Evolutionary conservation across 768 basidiomycete species (phyloP).

Genomic region (Auriculariales sp.): DNA sequence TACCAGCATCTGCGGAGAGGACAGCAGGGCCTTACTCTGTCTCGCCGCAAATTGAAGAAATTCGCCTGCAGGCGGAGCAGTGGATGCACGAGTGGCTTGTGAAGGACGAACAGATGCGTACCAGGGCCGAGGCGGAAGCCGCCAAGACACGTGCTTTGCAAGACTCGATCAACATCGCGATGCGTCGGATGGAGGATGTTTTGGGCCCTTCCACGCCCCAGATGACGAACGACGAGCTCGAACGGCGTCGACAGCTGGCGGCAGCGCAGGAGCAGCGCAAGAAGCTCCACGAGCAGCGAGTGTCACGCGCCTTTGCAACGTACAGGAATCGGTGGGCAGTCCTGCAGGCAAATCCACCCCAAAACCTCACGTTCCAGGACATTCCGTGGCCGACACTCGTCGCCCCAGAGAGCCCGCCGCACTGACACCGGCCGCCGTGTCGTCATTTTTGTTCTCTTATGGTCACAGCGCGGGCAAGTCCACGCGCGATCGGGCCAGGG

Average conservation of each 20-base stretch:
- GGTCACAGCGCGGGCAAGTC: conserved; percentile 42
- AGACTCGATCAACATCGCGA: neutral
- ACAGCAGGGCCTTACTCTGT: neutral
- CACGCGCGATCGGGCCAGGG: conserved; percentile 50
- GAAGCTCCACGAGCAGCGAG: neutral
- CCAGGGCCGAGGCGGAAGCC: neutral
- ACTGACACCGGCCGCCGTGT: conserved; percentile 41
- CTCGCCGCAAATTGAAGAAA: neutral
- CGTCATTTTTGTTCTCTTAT: conserved; percentile 48
- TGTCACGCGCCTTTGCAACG: neutral
- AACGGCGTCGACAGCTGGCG: no score
- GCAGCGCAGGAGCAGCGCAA: neutral
- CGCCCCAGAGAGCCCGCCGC: conserved; percentile 27
- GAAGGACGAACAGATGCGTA: neutral
- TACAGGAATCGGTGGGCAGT: neutral
- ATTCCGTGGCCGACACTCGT: conserved; percentile 59
- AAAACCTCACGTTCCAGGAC: conserved; percentile 34
- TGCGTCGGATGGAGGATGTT: neutral
- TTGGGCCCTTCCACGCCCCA: neutral
- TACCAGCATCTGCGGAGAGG: neutral
- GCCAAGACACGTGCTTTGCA: neutral
- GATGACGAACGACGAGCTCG: neutral
- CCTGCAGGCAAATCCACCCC: neutral
- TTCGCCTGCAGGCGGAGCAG: neutral
- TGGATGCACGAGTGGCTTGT: neutral